Conservation (phyloP, 495 filamentous ascomycete genomes). For the Cairneyella variabilis region DNA sequence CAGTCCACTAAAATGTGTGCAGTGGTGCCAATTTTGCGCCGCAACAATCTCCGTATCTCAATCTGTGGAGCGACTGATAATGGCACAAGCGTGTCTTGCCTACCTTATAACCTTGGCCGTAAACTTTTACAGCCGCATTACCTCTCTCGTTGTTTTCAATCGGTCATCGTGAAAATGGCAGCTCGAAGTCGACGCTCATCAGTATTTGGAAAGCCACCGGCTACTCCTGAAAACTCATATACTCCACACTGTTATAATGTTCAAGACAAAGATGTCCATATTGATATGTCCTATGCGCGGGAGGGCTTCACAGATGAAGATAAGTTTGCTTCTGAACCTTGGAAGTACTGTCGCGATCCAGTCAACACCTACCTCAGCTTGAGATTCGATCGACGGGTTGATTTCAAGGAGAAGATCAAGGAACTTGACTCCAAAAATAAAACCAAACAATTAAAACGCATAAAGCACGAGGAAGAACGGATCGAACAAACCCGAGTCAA, state of each 20-base stretch:
- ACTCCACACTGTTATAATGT: neutral
- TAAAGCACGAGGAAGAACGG: conserved; percentile 3
- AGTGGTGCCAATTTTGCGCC: neutral
- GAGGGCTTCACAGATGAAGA: neutral
- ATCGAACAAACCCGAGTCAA: conserved; percentile 14
- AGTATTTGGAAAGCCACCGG: neutral
- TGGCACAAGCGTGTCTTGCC: neutral
- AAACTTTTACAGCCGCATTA: neutral
- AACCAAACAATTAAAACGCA: neutral
- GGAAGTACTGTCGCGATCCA: conserved; percentile 6
- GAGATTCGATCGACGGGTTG: conserved; percentile 4
- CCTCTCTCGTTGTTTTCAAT: neutral
- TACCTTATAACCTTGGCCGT: neutral
- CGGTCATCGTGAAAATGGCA: neutral
- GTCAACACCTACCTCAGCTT: conserved; percentile 5
- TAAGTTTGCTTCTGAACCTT: conserved; percentile 5
- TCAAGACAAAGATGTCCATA: conserved; percentile 7
- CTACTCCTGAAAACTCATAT: neutral
- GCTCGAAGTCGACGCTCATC: neutral
- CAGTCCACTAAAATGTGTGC: neutral
- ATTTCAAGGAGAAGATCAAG: neutral
- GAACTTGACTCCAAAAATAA: neutral
- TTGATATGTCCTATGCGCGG: conserved; percentile 7
- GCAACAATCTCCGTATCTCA: neutral
- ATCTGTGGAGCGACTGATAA: neutral